Percentiles rank a stretch among this genome's conserved stretches.
Evolutionary conservation across 192 early-diverging fungal genomes (phyloP).

Genomic region (Umbelopsis isabellina): DNA sequence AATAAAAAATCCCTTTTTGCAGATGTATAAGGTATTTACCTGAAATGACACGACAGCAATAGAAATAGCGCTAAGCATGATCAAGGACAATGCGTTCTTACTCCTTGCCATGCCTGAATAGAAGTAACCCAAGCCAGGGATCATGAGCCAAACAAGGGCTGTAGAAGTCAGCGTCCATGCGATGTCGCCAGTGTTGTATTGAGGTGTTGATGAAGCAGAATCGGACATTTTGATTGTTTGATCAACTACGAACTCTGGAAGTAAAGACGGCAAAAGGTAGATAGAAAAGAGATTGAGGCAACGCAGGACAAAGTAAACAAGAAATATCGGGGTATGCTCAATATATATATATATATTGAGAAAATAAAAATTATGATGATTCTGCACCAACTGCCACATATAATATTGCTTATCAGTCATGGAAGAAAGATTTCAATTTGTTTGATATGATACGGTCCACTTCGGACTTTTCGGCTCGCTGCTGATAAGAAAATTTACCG

Average conservation of each 20-base stretch:
- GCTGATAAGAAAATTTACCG: not conserved
- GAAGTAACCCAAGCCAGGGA: constrained; percentile 66
- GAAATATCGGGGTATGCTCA: too few species aligned
- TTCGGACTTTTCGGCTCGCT: not conserved
- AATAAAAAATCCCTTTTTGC: not conserved
- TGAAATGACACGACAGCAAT: constrained; percentile 60
- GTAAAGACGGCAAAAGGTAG: not conserved
- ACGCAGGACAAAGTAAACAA: constrained; percentile 16
- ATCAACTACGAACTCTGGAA: not conserved
- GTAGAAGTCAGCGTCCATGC: constrained; percentile 65
- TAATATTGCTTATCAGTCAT: constrained; percentile 14
- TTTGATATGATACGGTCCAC: not conserved
- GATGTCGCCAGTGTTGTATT: constrained; percentile 53
- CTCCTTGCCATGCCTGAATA: constrained; percentile 67
- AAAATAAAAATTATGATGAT: constrained; percentile 1
- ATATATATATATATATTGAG: constrained; percentile 1
- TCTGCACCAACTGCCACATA: too few species aligned
- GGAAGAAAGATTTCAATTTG: not conserved
- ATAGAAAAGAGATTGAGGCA: constrained; percentile 35
- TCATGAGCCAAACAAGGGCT: constrained; percentile 67
- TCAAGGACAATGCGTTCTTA: constrained; percentile 69
- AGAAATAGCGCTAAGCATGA: constrained; percentile 61
- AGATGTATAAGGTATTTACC: constrained; percentile 53
- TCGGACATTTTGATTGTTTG: constrained; percentile 8
- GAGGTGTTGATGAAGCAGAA: constrained; percentile 2